Base-by-base conservation (phyloP, 768 basidiomycete species). In the Kwoniella sp. region DNA sequence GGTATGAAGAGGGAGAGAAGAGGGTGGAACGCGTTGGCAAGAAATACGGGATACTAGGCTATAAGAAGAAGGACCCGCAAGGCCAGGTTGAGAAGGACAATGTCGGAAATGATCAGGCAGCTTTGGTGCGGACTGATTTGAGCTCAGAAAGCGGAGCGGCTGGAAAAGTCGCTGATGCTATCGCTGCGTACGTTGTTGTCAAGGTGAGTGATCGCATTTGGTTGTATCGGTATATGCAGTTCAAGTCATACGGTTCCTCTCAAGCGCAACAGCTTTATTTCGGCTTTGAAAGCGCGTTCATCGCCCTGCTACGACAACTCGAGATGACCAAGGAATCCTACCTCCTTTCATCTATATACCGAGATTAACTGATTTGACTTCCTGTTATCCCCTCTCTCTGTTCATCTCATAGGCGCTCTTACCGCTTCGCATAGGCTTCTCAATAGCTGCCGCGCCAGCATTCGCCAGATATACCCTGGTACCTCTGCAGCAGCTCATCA, bases 11-110 rank as follows among this genome's bases (percentile, higher is more conserved):
- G 56, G 92, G 91, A 10, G 86, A 89, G 79, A 78, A 79, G 21
- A 87, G 88, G 85, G 88, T 89, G 1, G 84, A 83, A 44, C 83
- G 86, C 29, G 84, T 93, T 10, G 91, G 91, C 12, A 82, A 82
- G 60, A 83, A 88, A 40, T 93, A 95, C 79, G 91, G 91, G 0
- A 62, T 90, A 12, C 89, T 92, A 78, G 92, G 91, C 10, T 88
- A 86, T 69, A 84, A 71, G 7, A 78, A 77, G 71, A 55, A 53
- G 15, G 53, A 55, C 22, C 10, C 48, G 21, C 9, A 21, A 9
- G 51, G 7, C 26, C 22, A 27, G 50, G 13, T 27, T 24, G 15
- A 8, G 51, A 21, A 4, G 6, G 27, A 2, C 19, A 21, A 53
- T 8, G 55, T 25, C 36, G 12, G 40, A 22, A 44, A 17, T 9